Evolutionary conservation across 805 yeast genomes (phyloP).

Genomic region (Pichia gijzeniarum): DNA sequence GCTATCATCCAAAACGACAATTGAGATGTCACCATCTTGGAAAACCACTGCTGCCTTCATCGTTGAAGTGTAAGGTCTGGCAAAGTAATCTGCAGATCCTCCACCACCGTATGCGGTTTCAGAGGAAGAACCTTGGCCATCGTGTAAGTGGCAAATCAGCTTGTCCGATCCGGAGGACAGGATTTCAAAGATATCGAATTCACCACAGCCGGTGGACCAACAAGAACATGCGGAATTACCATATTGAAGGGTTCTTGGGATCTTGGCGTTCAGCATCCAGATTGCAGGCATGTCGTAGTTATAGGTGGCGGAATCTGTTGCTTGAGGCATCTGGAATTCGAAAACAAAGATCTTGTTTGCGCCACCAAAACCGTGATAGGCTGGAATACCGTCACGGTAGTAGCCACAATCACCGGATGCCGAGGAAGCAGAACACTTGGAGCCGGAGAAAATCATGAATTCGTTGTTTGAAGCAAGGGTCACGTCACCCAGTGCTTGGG

Average conservation of each 20-base stretch:
- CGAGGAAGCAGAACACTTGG: constrained; percentile 45
- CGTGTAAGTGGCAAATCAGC: constrained; percentile 77
- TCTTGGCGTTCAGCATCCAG: constrained; percentile 67
- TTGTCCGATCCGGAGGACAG: constrained; percentile 68
- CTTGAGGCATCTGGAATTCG: constrained; percentile 88
- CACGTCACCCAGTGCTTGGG: constrained; percentile 64
- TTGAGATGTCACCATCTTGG: constrained; percentile 47
- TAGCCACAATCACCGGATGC: constrained; percentile 63
- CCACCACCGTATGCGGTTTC: constrained; percentile 50
- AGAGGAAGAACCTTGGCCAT: constrained; percentile 65
- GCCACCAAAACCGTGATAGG: constrained; percentile 93
- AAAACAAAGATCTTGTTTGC: constrained; percentile 77
- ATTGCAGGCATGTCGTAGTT: constrained; percentile 85
- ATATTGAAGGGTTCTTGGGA: constrained; percentile 92
- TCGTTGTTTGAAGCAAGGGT: constrained; percentile 70
- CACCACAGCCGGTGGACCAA: constrained; percentile 98
- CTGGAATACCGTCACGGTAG: constrained; percentile 81
- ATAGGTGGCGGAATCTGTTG: constrained; percentile 34
- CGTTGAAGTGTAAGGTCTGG: constrained; percentile 71
- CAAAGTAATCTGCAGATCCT: constrained; percentile 84
- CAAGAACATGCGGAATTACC: constrained; percentile 84
- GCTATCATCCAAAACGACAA: constrained; percentile 52
- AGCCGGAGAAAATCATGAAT: constrained; percentile 73
- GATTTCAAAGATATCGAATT: constrained; percentile 90
- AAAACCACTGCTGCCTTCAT: constrained; percentile 91